Base-by-base conservation (phyloP, 345 rosid genomes). In the Kandelia obovata region DNA sequence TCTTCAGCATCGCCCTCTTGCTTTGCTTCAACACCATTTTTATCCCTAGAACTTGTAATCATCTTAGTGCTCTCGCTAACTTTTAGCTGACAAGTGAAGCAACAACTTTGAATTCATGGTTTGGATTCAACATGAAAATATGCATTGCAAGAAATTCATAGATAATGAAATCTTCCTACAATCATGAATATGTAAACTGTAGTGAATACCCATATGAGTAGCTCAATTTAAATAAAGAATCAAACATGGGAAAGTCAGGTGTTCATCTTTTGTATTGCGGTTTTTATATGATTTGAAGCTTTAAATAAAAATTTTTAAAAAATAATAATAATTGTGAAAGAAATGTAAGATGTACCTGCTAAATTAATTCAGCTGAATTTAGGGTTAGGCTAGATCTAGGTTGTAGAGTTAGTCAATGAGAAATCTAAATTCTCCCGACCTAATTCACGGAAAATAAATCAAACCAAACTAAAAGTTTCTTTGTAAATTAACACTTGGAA, bases 11-110 rank as follows among this genome's bases (percentile, higher is more conserved):
- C 91, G 32, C 72, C 87, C 71, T 86, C 96, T 78, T 79, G 87
- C 78, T 86, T 89, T 57, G 87, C 79, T 75, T 74, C 78, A 62
- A 72, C 56, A 39, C 34, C 88, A 21, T 78, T 82, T 66, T 77
- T 3, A 43, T 13, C 91, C 77, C 75, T 72, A 67, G 90, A 70
- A 78, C 75, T 82, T 78, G 79, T 65, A 67, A 78, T 87, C 89
- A 85, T 87, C 83, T 74, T 83, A 70, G 28, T 65, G 67, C 72
- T 60, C 72, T 71, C 5, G 25, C 16, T 56, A 8, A 11, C 19
- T 25, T 53, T 25, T 7, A 20, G 26, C 11, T 53, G 58, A 21
- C 27, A 53, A n/a, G 25, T 11, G 58, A n/a, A 25, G 21, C 25
- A 53, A 53, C 27, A 20, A 20, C 58, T n/a, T n/a, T n/a, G 11